Conservation (phyloP, 2,329 filamentous ascomycete genomes). For the Epicoccum nigrum region DNA sequence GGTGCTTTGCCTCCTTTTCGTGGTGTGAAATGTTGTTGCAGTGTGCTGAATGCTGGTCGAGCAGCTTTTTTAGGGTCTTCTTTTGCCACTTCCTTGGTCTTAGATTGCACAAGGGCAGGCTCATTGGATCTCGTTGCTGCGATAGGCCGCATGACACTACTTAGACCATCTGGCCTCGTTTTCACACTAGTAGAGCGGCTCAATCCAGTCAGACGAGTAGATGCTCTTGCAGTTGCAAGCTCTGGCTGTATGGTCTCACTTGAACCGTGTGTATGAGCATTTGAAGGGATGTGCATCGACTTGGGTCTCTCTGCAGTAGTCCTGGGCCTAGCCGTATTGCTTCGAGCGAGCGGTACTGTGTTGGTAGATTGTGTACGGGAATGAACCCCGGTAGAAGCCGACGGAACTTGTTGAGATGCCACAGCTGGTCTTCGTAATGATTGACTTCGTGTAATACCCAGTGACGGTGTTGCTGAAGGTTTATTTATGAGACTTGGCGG, state of each 20-base stretch:
- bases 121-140: conserved; percentile 22
- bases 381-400: conserved; percentile 23
- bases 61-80: conserved; percentile 33
- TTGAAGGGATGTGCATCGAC: conserved; percentile 28
- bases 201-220: conserved; percentile 32
- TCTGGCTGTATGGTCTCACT: conserved; percentile 18
- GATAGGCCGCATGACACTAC: conserved; percentile 12
- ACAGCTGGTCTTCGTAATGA: conserved; percentile 39
- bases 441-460: conserved; percentile 33
- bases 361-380: conserved; percentile 37
- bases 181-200: conserved; percentile 36
- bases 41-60: conserved; percentile 46
- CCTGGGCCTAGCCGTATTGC: conserved; percentile 22
- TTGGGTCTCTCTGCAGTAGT: conserved; percentile 30
- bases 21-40: conserved; percentile 51
- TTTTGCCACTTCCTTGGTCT: conserved; percentile 24
- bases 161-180: conserved; percentile 23
- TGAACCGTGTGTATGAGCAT: conserved; percentile 12
- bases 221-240: conserved; percentile 19
- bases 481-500: conserved; percentile 28
- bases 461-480: conserved; percentile 21
- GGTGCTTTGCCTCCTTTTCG: conserved; percentile 45
- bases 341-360: conserved; percentile 18
- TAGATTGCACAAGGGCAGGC: conserved; percentile 14
- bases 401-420: conserved; percentile 23